A percentile compares a stretch with the other conserved stretches of the same genome.
Evolutionary conservation across 2,329 filamentous ascomycete genomes (phyloP).

Genomic region (Paecilomyces variotii): DNA sequence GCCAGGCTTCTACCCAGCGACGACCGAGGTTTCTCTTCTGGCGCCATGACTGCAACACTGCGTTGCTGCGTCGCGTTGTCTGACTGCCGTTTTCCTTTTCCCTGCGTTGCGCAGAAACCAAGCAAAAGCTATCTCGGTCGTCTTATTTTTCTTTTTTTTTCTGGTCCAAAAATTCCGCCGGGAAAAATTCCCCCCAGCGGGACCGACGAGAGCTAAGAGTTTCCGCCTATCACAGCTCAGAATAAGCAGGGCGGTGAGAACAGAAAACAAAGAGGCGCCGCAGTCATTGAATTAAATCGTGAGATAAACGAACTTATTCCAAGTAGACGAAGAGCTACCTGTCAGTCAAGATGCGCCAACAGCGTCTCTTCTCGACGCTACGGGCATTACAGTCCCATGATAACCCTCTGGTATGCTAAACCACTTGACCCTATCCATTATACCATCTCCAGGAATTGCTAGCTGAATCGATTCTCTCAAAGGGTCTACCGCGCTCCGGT

Average conservation of each 20-base stretch:
- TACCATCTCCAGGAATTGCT: not conserved
- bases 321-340: not conserved
- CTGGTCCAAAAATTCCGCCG: conserved; percentile 3
- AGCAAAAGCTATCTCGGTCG: not conserved
- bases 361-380: conserved; percentile 47
- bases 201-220: not conserved
- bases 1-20: conserved; percentile 43
- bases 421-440: not conserved
- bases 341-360: not conserved
- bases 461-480: conserved; percentile 1
- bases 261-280: not conserved
- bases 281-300: too few species aligned
- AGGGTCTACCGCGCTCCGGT: conserved; percentile 80
- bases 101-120: not conserved
- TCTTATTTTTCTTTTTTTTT: conserved; percentile 3
- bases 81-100: not conserved
- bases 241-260: conserved; percentile 3
- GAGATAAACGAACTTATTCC: not conserved
- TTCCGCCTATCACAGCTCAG: not conserved
- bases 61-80: not conserved
- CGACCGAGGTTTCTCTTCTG: conserved; percentile 41
- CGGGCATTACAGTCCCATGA: conserved; percentile 58
- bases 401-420: conserved; percentile 64
- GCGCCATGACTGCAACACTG: conserved; percentile 15
- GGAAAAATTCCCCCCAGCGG: conserved; percentile 7